Evolutionary conservation across 2,329 filamentous ascomycete species (phyloP), one percentile per base, ranked within the genome.

Genomic region (Fonsecaea multimorphosa): DNA sequence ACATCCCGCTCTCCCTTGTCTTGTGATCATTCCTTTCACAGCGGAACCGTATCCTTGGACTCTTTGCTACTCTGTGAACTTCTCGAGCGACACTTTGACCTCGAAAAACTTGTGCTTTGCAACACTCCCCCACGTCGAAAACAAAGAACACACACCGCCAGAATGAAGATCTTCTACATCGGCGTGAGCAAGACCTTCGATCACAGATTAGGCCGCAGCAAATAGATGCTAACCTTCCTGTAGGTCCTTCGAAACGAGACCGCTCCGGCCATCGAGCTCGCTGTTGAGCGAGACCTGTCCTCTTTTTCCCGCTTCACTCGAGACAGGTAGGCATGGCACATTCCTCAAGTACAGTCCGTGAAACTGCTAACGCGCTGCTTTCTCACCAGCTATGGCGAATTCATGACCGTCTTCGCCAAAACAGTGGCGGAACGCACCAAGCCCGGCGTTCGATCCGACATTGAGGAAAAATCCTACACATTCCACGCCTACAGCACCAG

Each of bases 391-490:
- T 83, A 87, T 77, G 79, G 79, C 74, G 83, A 89, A 78, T 89
- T 96, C 84, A 91, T 96, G 88, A 90, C 88, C 63, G 83, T 97
- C 74, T 94, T 96, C 82, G 87, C 88, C 78, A 92, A 92, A 80
- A 94, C 91, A 19, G 90, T 97, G 56, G 94, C 94, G 68, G 91
- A 96, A 80, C 86, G 91, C 73, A 97, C 92, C 67, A 84, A 84
- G 66, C 86, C 89, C n/a, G 92, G 91, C 62, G 88, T 93, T 79
- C 85, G 92, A 76, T 91, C 96, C 79, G 91, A 93, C 76, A 89
- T 96, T 63, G 90, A 96, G 79, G 88, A 95, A 78, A 87, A 93
- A 84, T 87, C 88, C 75, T 89, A 91, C 82, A 89, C 87, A 63
- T 91, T 93, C 78, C 91, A 94, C 79, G 89, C 88, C 74, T 93